Conservation (phyloP, 176 grass and related monocot genomes). For the Thinopyrum elongatum region DNA sequence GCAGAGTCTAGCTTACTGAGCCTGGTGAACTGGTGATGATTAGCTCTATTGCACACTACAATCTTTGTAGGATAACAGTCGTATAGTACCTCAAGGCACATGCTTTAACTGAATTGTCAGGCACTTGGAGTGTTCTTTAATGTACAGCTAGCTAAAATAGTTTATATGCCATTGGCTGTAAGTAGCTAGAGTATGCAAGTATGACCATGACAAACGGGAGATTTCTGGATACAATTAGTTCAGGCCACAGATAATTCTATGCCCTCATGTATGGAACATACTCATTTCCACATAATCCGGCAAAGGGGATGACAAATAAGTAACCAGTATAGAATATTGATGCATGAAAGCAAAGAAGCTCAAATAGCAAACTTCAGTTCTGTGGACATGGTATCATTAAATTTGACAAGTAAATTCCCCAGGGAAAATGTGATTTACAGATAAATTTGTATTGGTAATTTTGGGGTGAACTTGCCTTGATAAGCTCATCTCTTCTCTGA, state of each 20-base stretch:
- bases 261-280: background rate
- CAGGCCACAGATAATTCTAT: background rate
- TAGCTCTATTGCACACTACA: background rate
- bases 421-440: background rate
- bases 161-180: background rate
- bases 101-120: background rate
- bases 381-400: background rate
- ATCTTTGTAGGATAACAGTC: background rate
- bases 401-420: background rate
- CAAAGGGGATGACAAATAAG: background rate
- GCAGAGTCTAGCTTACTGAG: background rate
- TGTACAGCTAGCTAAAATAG: background rate
- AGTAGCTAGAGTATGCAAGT: background rate
- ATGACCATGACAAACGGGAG: background rate
- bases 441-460: conserved; percentile 2
- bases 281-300: background rate
- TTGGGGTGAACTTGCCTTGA: conserved; percentile 57
- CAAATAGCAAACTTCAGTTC: background rate
- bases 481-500: conserved; percentile 83
- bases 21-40: background rate
- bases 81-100: background rate
- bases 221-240: background rate
- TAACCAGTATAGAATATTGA: background rate
- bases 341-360: background rate
- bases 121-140: background rate